These are phyloP conservation scores for Pyrrhoderma noxium DNA, from an alignment of 1,284 basidiomycete species.

Conservation along the genomic window DNA sequence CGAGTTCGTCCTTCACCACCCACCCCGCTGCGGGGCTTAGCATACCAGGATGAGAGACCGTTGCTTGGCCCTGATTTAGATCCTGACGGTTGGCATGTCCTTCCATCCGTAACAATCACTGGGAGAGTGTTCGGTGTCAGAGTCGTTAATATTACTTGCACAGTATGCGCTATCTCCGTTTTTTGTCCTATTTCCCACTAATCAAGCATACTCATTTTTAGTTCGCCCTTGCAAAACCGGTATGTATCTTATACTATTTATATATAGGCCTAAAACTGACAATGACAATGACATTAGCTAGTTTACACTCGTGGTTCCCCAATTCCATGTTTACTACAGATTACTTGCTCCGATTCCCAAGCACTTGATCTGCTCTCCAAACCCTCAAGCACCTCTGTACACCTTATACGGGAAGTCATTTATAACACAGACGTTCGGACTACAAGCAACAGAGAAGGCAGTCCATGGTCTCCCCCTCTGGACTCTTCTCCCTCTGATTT, in stretches of 20 bases:
- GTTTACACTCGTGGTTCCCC: conserved; percentile 42
- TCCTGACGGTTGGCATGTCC: conserved; percentile 40
- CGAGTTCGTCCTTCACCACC: conserved; percentile 36
- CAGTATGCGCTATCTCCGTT: conserved; percentile 26
- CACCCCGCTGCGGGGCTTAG: conserved; percentile 39
- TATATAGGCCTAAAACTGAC: background rate
- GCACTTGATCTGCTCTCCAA: conserved; percentile 38
- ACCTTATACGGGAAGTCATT: conserved; percentile 36
- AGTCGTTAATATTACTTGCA: conserved; percentile 36
- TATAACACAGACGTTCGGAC: conserved; percentile 24
- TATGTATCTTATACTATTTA: background rate
- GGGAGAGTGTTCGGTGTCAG: conserved; percentile 36
- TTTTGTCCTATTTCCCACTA: conserved; percentile 29
- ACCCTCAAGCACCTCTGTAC: conserved; percentile 35
- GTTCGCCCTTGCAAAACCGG: conserved; percentile 16
- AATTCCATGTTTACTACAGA: conserved; percentile 36
- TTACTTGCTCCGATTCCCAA: conserved; percentile 34
- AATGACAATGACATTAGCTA: conserved; percentile 27
- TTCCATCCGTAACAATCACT: conserved; percentile 32
- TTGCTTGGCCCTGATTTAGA: conserved; percentile 38
- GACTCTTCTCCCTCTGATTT: conserved; percentile 8
- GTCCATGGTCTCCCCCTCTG: background rate
- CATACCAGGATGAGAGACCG: conserved; percentile 37
- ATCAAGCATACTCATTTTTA: conserved; percentile 1
- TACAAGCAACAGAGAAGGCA: conserved; percentile 20